These are phyloP conservation scores for Colletotrichum sp. DNA, from an alignment of 2,329 filamentous ascomycete species.

Conservation along the genomic window DNA sequence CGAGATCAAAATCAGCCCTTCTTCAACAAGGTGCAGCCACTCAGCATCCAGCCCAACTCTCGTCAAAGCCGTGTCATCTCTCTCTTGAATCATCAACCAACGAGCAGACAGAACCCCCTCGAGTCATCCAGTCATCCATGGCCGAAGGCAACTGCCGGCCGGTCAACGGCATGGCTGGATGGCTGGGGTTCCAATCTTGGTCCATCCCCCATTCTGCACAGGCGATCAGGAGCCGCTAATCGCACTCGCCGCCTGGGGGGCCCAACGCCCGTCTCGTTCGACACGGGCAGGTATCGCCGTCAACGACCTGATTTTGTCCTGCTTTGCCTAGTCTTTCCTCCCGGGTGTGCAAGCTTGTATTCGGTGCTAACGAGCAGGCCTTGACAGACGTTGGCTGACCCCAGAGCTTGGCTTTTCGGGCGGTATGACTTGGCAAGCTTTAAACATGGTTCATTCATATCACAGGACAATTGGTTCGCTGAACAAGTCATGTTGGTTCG, in stretches of 20 bases:
- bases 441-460: background rate
- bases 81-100: background rate
- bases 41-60: background rate
- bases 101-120: background rate
- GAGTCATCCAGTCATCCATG: background rate
- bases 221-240: conserved; percentile 1
- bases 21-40: background rate
- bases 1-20: background rate
- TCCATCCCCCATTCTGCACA: background rate
- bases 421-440: background rate
- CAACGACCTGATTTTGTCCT: background rate
- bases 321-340: background rate
- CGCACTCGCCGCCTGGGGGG: background rate
- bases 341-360: background rate
- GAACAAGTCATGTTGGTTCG: background rate
- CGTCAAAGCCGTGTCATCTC: background rate
- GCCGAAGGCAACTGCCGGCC: conserved; percentile 10
- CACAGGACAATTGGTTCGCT: background rate
- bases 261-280: background rate
- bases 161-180: background rate
- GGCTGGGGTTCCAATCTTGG: background rate
- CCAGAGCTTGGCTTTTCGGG: background rate
- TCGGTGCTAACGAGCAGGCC: background rate
- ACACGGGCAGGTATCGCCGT: background rate
- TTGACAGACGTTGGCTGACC: background rate